phyloP scores from a whole-genome alignment of 306 rosid species.

The Prunus mira region DNA sequence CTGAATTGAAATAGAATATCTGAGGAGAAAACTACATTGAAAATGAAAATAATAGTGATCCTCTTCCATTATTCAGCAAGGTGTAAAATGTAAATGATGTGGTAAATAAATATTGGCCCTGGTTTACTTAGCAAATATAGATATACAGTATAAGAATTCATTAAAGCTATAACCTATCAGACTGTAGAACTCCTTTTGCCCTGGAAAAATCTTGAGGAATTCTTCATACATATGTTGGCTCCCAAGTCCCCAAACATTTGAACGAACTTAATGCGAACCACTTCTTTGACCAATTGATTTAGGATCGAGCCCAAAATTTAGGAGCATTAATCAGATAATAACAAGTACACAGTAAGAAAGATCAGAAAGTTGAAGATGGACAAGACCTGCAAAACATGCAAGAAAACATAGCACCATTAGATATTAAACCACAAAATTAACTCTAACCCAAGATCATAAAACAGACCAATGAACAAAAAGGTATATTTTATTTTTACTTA shows the following conservation, averaged over 20 bases:
- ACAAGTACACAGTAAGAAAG: slow-evolving; percentile 25
- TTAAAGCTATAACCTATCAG: not conserved
- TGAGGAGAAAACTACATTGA: not conserved
- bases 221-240: not conserved
- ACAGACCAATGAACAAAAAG: not conserved
- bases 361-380: slow-evolving; percentile 35
- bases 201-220: not conserved
- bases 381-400: slow-evolving; percentile 46
- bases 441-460: not conserved
- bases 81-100: not conserved
- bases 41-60: not conserved
- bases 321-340: slow-evolving; percentile 26
- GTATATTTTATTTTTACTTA: slow-evolving; percentile 22
- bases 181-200: slow-evolving; percentile 2
- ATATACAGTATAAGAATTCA: slow-evolving; percentile 2
- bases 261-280: no score
- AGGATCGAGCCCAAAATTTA: not conserved
- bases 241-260: no score
- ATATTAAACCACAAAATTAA: not conserved
- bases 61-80: not conserved
- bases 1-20: slow-evolving; percentile 26
- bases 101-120: not conserved
- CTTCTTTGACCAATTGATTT: no score
- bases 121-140: not conserved
- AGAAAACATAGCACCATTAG: slow-evolving; percentile 7